Evolutionary conservation across 2,329 filamentous ascomycete species (phyloP).

Genomic region (Colletotrichum aenigma): DNA sequence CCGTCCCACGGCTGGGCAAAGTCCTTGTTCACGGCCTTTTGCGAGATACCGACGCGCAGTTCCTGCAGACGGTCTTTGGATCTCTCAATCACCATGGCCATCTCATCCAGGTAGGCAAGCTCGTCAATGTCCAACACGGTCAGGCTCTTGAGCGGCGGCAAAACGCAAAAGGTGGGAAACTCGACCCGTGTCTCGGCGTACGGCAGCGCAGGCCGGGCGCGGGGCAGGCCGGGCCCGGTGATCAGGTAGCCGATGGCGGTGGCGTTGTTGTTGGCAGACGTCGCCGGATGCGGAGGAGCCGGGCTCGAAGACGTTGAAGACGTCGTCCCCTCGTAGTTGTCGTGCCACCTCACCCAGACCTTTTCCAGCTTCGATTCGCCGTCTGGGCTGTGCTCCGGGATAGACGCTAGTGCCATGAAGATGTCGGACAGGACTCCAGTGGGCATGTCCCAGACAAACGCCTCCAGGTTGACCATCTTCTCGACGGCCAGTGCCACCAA

Average conservation of each 20-base stretch:
- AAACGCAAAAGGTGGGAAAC: slow-evolving; percentile 79
- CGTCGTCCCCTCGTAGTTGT: slow-evolving; percentile 62
- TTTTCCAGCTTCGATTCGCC: slow-evolving; percentile 70
- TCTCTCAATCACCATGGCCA: slow-evolving; percentile 76
- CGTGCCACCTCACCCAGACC: slow-evolving; percentile 84
- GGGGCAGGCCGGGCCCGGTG: slow-evolving; percentile 29
- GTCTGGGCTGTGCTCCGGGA: slow-evolving; percentile 64
- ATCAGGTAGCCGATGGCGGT: slow-evolving; percentile 46
- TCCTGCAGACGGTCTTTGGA: slow-evolving; percentile 71
- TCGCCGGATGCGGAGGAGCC: slow-evolving; percentile 22
- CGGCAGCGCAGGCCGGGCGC: slow-evolving; percentile 41
- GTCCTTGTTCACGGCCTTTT: slow-evolving; percentile 46
- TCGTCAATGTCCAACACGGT: slow-evolving; percentile 84
- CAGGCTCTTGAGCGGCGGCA: slow-evolving; percentile 76
- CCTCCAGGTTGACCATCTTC: slow-evolving; percentile 81
- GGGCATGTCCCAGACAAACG: slow-evolving; percentile 89
- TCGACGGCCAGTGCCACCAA: slow-evolving; percentile 79
- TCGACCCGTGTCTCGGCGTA: slow-evolving; percentile 68
- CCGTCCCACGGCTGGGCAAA: slow-evolving; percentile 70
- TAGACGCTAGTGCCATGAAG: slow-evolving; percentile 77
- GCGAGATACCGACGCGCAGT: slow-evolving; percentile 74
- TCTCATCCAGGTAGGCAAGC: slow-evolving; percentile 81
- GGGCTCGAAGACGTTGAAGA: slow-evolving; percentile 34
- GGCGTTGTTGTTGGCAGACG: slow-evolving; percentile 39
- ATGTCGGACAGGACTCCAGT: slow-evolving; percentile 82